phyloP scores from a whole-genome alignment of 106 monocot genomes.

The Allium fistulosum region DNA sequence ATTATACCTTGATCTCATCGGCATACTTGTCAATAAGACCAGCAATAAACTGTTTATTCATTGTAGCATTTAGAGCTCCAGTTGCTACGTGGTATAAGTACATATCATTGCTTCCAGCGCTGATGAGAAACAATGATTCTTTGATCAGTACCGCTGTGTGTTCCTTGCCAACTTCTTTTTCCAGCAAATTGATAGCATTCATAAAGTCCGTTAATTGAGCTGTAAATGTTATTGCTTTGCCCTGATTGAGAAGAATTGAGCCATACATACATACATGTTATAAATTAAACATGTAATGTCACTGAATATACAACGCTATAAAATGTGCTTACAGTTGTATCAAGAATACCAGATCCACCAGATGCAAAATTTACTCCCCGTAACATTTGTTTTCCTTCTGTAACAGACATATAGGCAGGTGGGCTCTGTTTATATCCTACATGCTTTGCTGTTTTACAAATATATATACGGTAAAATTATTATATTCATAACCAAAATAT shows the following conservation, averaged over 20 bases:
- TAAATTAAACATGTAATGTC: not conserved
- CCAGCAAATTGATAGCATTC: not conserved
- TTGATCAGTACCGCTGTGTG: not conserved
- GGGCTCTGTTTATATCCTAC: slow-evolving; percentile 24
- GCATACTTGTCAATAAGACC: slow-evolving; percentile 7
- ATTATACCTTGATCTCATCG: slow-evolving; percentile 15
- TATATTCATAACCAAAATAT: too few relatives aligned
- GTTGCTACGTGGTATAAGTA: slow-evolving; percentile 1
- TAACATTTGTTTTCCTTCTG: slow-evolving; percentile 2
- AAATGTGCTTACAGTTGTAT: slow-evolving; percentile 18
- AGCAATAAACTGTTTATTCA: slow-evolving; percentile 13
- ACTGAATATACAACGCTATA: not conserved
- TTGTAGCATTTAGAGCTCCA: slow-evolving; percentile 3
- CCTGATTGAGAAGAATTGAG: not conserved
- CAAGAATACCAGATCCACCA: slow-evolving; percentile 38
- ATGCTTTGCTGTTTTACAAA: slow-evolving; percentile 10
- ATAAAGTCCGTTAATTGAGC: slow-evolving; percentile 17
- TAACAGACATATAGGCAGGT: slow-evolving; percentile 22
- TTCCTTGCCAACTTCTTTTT: slow-evolving; percentile 5
- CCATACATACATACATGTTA: too few relatives aligned
- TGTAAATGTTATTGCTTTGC: not conserved
- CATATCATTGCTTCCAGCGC: slow-evolving; percentile 30
- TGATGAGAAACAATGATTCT: slow-evolving; percentile 34
- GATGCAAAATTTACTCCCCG: slow-evolving; percentile 40
- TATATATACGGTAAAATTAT: too few relatives aligned